A percentile compares a stretch with the other conserved stretches of the same genome.
Conservation (phyloP, 441 rosid species). For the Francoa sonchifolia region DNA sequence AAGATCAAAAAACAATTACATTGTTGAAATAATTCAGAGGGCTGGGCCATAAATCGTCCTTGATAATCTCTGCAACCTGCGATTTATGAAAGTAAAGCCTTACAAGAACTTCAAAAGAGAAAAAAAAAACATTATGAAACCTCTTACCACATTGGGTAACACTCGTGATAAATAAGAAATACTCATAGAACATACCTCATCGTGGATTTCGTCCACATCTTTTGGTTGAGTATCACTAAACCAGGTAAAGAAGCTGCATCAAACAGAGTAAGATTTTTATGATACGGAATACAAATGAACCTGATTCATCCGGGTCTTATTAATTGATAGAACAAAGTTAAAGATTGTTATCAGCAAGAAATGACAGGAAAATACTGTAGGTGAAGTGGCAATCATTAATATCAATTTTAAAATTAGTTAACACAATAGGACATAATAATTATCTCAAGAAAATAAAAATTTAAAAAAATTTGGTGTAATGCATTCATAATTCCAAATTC, state of each 20-base stretch:
- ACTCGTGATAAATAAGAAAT: neutral
- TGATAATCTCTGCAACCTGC: constrained; percentile 88
- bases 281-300: too few relatives aligned
- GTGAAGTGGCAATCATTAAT: too few relatives aligned
- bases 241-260: constrained; percentile 84
- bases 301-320: too few relatives aligned
- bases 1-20: constrained; percentile 24
- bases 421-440: too few relatives aligned
- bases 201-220: constrained; percentile 57
- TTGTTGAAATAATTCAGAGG: constrained; percentile 83
- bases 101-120: neutral
- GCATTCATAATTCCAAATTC: too few relatives aligned
- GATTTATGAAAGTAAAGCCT: constrained; percentile 2
- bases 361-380: too few relatives aligned
- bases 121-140: neutral
- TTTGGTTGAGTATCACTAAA: constrained; percentile 50
- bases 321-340: too few relatives aligned
- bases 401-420: too few relatives aligned
- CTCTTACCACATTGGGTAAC: neutral
- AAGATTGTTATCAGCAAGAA: too few relatives aligned
- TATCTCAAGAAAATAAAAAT: too few relatives aligned
- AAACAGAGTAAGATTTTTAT: too few relatives aligned
- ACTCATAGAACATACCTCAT: constrained; percentile 41
- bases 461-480: too few relatives aligned
- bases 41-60: constrained; percentile 94